Base-by-base conservation (phyloP, 345 rosid species). In the Bretschneidera sinensis region DNA sequence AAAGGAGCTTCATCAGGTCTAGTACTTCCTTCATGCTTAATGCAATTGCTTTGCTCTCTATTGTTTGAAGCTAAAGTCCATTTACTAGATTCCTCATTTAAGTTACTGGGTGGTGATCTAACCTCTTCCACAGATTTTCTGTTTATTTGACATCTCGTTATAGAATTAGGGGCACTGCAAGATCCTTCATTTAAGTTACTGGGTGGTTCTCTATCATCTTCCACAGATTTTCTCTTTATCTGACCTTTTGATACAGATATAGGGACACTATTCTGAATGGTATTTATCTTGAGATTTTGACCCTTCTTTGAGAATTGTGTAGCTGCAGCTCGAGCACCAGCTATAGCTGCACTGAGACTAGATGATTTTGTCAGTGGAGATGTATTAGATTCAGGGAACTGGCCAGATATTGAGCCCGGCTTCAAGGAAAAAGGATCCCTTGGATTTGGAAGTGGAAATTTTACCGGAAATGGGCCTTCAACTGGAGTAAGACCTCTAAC, bases 261-360 rank as follows among this genome's bases (percentile, higher is more conserved):
- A 55, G 62, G 43, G 25, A 21, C 43, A 50, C n/a, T 48, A 65
- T 39, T 62, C 24, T 56, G 62, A 9, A 59, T 19, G 49, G 24
- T 31, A 63, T 74, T 57, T 15, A 31, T 49, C 43, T 24, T 65
- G 21, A 48, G 51, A 61, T 64, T 53, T 56, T 78, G 76, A 54
- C 63, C 78, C 68, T 79, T 85, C 61, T 76, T 94, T 28, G 81
- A 79, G 70, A 83, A 90, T 63, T 90, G 97, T 34, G 85, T 75
- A 24, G 96, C 90, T 9, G 96, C 97, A 59, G 85, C 90, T 71
- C 69, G 81, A 33, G 99, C 99, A 61, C 95, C 90, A 17, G 87
- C 95, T 22, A 87, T 90, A 49, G 96, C 99, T 54, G 83, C 65
- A 55, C 49, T n/a, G 24, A 90, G 97, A 71, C 70, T 80, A 0